These are phyloP conservation scores for Aspergillus persii DNA, from an alignment of 2,329 filamentous ascomycete species.

Conservation along the genomic window DNA sequence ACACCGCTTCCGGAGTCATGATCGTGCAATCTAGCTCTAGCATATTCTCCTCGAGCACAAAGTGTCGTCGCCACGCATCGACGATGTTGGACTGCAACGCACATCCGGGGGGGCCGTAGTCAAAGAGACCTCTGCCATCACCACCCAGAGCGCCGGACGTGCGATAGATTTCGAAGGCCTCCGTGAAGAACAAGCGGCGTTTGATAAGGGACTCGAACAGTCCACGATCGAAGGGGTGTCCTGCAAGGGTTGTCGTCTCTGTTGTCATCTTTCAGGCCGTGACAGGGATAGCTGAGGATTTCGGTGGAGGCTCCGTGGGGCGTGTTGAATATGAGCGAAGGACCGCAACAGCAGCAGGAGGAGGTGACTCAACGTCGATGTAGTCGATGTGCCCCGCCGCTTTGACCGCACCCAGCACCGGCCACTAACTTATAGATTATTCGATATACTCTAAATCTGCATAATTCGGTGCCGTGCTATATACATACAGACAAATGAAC, in stretches of 20 bases:
- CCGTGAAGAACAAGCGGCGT: conserved; percentile 2
- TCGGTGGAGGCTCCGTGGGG: too few species aligned
- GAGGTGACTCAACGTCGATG: too few species aligned
- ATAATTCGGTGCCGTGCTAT: too few species aligned
- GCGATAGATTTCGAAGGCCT: conserved; percentile 4
- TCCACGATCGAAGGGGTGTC: not conserved
- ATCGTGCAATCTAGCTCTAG: conserved; percentile 3
- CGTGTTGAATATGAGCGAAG: too few species aligned
- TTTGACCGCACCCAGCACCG: too few species aligned
- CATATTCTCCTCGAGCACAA: conserved; percentile 4
- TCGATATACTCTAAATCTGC: too few species aligned
- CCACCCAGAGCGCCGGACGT: conserved; percentile 1
- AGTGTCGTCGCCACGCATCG: conserved; percentile 2
- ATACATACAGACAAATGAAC: too few species aligned
- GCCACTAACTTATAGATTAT: too few species aligned
- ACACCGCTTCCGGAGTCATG: conserved; percentile 2
- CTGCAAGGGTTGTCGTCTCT: not conserved
- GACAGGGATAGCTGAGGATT: too few species aligned
- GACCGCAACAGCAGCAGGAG: too few species aligned
- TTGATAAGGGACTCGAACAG: conserved; percentile 4
- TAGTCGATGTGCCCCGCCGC: too few species aligned
- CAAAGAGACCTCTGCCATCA: conserved; percentile 1
- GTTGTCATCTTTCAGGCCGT: not conserved
- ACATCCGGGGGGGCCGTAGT: conserved; percentile 3
- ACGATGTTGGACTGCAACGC: conserved; percentile 4